Evolutionary conservation across 2,329 filamentous ascomycete species (phyloP), one percentile per base, ranked within the genome.

Genomic region (Magnaporthiopsis incrustans): DNA sequence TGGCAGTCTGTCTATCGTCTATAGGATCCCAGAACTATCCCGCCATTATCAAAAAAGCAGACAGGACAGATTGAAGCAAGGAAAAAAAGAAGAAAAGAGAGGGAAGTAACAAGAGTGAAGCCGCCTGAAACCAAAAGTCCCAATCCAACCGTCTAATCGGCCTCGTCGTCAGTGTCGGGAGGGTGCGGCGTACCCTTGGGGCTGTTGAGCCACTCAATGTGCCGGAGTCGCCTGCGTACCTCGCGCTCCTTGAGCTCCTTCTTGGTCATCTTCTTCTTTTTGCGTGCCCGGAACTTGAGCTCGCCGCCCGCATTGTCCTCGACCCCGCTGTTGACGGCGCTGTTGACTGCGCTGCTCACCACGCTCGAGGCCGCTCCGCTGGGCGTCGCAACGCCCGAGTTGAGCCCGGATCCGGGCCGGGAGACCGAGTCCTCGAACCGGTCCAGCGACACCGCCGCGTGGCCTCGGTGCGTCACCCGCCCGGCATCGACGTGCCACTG

Each of bases 251-350:
- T 99, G 74, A 93, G 70, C 77, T 99, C 92, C 78, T 92, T 92
- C 82, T 96, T 91, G 65, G 95, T 99, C 86, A 95, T 86, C 91
- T 99, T 99, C 87, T 94, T 96, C 92, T 97, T 97, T 85, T 93
- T 95, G 77, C 84, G 87, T 12, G 90, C 83, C 76, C 84, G 86
- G 87, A 99, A 99, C 80, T 96, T 94, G 82, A 99, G 66, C 82
- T 84, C 66, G 44, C 70, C 69, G 8, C 62, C 66, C 76, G 72
- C 82, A 66, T 86, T 87, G 70, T 95, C 93, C 77, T 98, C 94
- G 0, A 83, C 86, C n/a, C 92, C 93, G 62, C 86, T 90, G 80
- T 92, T 94, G 65, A 87, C 88, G 2, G 89, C 88, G 61, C 87
- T 86, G 61, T 81, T 81, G 58, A 79, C 80, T 25, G 82, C 83